phyloP scores from a whole-genome alignment of 2,329 filamentous ascomycete genomes.

The Venturia effusa region DNA sequence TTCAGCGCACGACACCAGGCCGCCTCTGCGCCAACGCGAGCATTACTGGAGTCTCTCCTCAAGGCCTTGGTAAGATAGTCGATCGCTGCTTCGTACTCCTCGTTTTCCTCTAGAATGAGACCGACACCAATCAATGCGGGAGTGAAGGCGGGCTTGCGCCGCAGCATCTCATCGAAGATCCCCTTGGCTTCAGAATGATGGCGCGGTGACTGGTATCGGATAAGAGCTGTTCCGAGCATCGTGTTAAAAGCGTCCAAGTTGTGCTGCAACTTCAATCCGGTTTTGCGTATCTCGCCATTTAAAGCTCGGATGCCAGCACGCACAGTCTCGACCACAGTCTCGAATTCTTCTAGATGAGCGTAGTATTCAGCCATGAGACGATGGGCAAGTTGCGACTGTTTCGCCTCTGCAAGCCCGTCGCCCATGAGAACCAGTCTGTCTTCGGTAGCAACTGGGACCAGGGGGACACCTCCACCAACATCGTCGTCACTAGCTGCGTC shows the following conservation, averaged over 20 bases:
- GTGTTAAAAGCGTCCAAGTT: conserved; percentile 59
- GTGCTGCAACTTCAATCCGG: conserved; percentile 57
- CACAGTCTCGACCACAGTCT: conserved; percentile 68
- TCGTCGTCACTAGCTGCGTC: conserved; percentile 28
- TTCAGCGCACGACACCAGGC: conserved; percentile 86
- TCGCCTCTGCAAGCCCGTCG: conserved; percentile 37
- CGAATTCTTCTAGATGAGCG: conserved; percentile 72
- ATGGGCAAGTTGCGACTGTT: conserved; percentile 68
- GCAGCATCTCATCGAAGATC: conserved; percentile 75
- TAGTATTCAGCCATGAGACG: conserved; percentile 78
- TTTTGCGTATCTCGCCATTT: conserved; percentile 49
- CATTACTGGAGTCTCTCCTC: conserved; percentile 59
- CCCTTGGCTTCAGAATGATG: conserved; percentile 79
- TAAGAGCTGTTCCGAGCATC: conserved; percentile 73
- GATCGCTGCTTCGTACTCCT: conserved; percentile 74
- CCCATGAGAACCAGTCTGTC: conserved; percentile 10
- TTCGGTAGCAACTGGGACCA: conserved; percentile 15
- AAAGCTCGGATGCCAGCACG: conserved; percentile 59
- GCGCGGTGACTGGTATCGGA: conserved; percentile 81
- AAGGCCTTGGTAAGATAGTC: conserved; percentile 71
- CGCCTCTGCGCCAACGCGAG: conserved; percentile 72
- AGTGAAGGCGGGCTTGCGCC: conserved; percentile 65
- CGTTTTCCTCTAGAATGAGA: conserved; percentile 84
- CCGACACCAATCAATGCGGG: conserved; percentile 80
- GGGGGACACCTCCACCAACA: conserved; percentile 44